Conservation (phyloP, 352 stramenopile genomes). For the Aphanomyces invadans region DNA sequence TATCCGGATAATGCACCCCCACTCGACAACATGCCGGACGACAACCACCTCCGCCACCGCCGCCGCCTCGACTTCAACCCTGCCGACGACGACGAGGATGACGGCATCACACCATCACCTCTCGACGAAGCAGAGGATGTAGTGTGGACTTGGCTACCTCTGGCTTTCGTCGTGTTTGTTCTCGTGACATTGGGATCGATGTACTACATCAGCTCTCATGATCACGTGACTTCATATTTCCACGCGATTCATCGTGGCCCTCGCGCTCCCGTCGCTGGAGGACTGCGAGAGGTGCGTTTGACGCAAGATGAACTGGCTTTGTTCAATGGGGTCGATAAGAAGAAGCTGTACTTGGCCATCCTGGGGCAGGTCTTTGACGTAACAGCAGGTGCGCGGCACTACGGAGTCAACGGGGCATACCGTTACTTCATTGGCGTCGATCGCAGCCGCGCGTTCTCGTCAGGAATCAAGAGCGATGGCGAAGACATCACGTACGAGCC, state of each 20-base stretch:
- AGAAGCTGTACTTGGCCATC: slow-evolving; percentile 4
- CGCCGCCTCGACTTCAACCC: slow-evolving; percentile 12
- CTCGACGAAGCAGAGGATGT: slow-evolving; percentile 10
- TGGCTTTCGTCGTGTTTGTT: slow-evolving; percentile 1
- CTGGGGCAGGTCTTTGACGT: slow-evolving; percentile 23
- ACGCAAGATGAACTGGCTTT: slow-evolving; percentile 3
- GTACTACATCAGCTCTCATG: slow-evolving; percentile 18
- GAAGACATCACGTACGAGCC: slow-evolving; percentile 16
- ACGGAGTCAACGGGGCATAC: slow-evolving; percentile 9
- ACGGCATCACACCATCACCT: neutral
- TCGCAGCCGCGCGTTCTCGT: slow-evolving; percentile 19
- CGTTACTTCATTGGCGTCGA: slow-evolving; percentile 15
- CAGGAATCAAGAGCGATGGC: slow-evolving; percentile 3
- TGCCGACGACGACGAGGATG: slow-evolving; percentile 14
- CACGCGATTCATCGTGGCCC: slow-evolving; percentile 7
- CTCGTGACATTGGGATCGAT: slow-evolving; percentile 5
- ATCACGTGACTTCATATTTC: neutral
- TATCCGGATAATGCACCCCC: neutral
- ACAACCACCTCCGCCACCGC: neutral
- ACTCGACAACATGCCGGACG: neutral
- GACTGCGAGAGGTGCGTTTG: slow-evolving; percentile 1
- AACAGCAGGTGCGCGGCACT: slow-evolving; percentile 4
- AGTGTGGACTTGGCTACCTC: slow-evolving; percentile 9
- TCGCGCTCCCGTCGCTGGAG: neutral
- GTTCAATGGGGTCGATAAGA: slow-evolving; percentile 16